Evolutionary conservation across 768 basidiomycete genomes (phyloP).

Genomic region (Auricularia heimuer): DNA sequence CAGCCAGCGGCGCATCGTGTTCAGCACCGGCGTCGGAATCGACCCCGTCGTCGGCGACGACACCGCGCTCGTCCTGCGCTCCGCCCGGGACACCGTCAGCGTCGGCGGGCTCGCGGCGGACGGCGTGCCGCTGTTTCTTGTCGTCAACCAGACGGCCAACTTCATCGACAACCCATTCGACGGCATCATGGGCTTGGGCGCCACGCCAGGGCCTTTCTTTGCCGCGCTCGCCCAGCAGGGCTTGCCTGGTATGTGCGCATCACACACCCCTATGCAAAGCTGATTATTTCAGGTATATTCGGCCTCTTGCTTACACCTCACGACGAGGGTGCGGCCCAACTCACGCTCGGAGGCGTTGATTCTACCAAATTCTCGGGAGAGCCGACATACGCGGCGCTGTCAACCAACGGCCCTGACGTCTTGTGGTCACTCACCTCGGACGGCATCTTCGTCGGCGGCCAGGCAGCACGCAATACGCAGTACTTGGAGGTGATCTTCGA

Average conservation of each 20-base stretch:
- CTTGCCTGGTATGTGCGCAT: constrained; percentile 33
- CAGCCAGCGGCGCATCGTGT: constrained; percentile 33
- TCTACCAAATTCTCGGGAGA: constrained; percentile 33
- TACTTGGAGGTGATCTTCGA: constrained; percentile 43
- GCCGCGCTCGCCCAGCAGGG: constrained; percentile 36
- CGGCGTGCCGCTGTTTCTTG: constrained; percentile 36
- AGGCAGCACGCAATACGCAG: constrained; percentile 34
- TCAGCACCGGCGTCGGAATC: constrained; percentile 44
- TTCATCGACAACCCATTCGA: constrained; percentile 48
- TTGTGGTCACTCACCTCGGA: constrained; percentile 41
- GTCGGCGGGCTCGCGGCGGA: constrained; percentile 35
- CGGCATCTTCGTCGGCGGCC: constrained; percentile 41
- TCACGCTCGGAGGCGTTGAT: constrained; percentile 46
- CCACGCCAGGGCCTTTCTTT: constrained; percentile 42
- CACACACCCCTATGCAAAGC: background rate
- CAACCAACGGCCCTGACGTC: background rate
- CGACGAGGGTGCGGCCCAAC: constrained; percentile 38
- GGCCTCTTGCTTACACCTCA: constrained; percentile 41
- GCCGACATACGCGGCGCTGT: background rate
- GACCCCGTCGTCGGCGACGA: constrained; percentile 35
- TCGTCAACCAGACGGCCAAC: constrained; percentile 41
- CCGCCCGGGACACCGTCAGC: constrained; percentile 38
- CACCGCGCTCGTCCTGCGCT: constrained; percentile 21
- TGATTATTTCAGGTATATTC: constrained; percentile 33
- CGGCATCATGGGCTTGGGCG: constrained; percentile 44